Evolutionary conservation across 768 basidiomycete species (phyloP).

Genomic region (Amyloporia xantha): DNA sequence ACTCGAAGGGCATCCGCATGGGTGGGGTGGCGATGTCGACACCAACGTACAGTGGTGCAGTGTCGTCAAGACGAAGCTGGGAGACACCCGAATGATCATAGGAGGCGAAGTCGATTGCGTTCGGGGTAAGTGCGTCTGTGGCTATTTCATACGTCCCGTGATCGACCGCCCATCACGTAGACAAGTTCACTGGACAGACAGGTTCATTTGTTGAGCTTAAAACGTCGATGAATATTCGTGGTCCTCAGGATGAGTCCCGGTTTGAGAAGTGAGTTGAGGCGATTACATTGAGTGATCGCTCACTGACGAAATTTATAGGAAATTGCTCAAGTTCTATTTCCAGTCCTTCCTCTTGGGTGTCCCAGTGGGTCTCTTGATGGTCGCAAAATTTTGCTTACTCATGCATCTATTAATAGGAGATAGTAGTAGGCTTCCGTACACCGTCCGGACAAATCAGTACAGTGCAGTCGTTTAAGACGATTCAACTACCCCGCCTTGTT

Average conservation of each 20-base stretch:
- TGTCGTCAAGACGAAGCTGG: slow-evolving; percentile 81
- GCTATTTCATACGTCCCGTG: neutral
- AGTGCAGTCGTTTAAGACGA: slow-evolving; percentile 69
- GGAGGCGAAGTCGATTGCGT: slow-evolving; percentile 93
- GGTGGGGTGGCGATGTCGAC: slow-evolving; percentile 78
- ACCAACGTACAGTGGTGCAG: slow-evolving; percentile 90
- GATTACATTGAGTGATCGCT: neutral
- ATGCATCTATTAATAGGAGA: slow-evolving; percentile 43
- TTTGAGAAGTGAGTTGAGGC: slow-evolving; percentile 65
- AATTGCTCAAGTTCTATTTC: slow-evolving; percentile 88
- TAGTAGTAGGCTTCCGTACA: slow-evolving; percentile 84
- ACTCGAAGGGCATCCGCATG: slow-evolving; percentile 23
- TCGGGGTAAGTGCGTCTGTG: slow-evolving; percentile 40
- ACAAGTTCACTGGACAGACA: slow-evolving; percentile 50
- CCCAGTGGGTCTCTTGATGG: slow-evolving; percentile 44
- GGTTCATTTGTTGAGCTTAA: slow-evolving; percentile 81
- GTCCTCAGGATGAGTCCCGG: slow-evolving; percentile 52
- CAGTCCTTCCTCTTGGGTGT: slow-evolving; percentile 90
- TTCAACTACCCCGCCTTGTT: slow-evolving; percentile 71
- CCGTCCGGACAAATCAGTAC: slow-evolving; percentile 62
- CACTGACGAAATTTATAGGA: slow-evolving; percentile 37
- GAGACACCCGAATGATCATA: slow-evolving; percentile 61
- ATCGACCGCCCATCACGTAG: slow-evolving; percentile 33
- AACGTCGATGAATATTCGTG: slow-evolving; percentile 69
- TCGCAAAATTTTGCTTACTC: neutral